Percentiles rank a stretch among this genome's conserved stretches.
Conservation (phyloP, 495 filamentous ascomycete species). For the Aspergillus hancockii region DNA sequence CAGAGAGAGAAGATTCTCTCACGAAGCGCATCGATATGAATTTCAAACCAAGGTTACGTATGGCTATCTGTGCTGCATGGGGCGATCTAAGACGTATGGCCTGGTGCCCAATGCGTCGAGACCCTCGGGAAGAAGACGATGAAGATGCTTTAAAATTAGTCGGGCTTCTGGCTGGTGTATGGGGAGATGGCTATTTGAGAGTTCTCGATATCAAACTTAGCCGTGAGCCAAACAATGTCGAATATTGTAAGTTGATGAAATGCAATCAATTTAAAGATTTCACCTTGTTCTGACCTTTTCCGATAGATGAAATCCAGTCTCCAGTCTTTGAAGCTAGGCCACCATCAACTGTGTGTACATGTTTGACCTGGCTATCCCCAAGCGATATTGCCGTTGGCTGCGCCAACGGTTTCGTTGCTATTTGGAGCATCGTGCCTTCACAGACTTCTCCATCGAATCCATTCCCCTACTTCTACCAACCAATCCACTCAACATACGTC, state of each 20-base stretch:
- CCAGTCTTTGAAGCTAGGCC: slow-evolving; percentile 56
- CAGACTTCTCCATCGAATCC: slow-evolving; percentile 23
- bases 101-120: slow-evolving; percentile 61
- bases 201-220: slow-evolving; percentile 56
- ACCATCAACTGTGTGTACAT: slow-evolving; percentile 56
- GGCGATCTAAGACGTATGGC: slow-evolving; percentile 58
- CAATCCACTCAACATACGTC: slow-evolving; percentile 63
- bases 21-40: slow-evolving; percentile 42
- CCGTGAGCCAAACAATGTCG: slow-evolving; percentile 29
- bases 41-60: slow-evolving; percentile 39
- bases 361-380: slow-evolving; percentile 62
- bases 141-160: slow-evolving; percentile 36
- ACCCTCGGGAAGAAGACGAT: slow-evolving; percentile 35
- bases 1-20: slow-evolving; percentile 26
- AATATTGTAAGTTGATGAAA: slow-evolving; percentile 37
- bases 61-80: slow-evolving; percentile 65
- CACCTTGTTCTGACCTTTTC: not conserved
- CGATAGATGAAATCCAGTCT: slow-evolving; percentile 46
- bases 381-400: slow-evolving; percentile 62
- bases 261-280: not conserved
- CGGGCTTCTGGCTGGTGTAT: slow-evolving; percentile 64
- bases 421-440: slow-evolving; percentile 53
- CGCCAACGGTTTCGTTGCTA: slow-evolving; percentile 60
- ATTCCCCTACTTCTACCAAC: slow-evolving; percentile 55
- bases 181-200: slow-evolving; percentile 61